A percentile compares a stretch with the other conserved stretches of the same genome.
These are phyloP conservation scores for Linanthus parryae DNA, from an alignment of 148 eudicot species.

Conservation along the genomic window DNA sequence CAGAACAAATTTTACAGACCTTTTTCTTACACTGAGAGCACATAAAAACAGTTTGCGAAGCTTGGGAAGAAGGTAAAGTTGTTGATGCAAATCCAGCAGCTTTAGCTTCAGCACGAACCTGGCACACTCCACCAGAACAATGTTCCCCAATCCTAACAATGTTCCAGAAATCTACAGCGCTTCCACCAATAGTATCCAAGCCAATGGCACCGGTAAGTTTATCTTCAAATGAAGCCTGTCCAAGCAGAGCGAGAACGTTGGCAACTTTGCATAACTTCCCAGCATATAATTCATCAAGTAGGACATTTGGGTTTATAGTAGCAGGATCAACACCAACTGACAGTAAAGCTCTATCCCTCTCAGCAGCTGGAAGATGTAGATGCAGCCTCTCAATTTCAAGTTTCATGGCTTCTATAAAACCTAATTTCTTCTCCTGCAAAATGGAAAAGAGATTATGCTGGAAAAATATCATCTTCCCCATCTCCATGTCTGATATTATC, in stretches of 20 bases:
- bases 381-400: slow-evolving; percentile 84
- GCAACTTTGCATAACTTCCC: slow-evolving; percentile 67
- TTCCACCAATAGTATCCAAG: slow-evolving; percentile 43
- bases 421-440: slow-evolving; percentile 59
- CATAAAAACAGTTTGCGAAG: slow-evolving; percentile 32
- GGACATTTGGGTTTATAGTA: slow-evolving; percentile 73
- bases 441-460: neutral
- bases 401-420: slow-evolving; percentile 83
- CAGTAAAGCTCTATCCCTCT: slow-evolving; percentile 84
- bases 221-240: slow-evolving; percentile 81
- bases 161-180: slow-evolving; percentile 84
- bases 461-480: neutral
- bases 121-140: slow-evolving; percentile 72
- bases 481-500: neutral
- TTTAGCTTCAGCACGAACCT: slow-evolving; percentile 68
- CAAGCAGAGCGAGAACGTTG: slow-evolving; percentile 70
- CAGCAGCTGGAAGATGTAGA: slow-evolving; percentile 83
- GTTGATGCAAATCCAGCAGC: slow-evolving; percentile 20
- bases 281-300: slow-evolving; percentile 69
- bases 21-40: slow-evolving; percentile 73
- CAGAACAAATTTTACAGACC: slow-evolving; percentile 86
- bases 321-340: slow-evolving; percentile 90
- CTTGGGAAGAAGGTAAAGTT: slow-evolving; percentile 20
- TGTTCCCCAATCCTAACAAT: slow-evolving; percentile 54
- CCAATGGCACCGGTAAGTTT: slow-evolving; percentile 68